These are phyloP conservation scores for Harringtonia aguacate DNA, from an alignment of 2,329 filamentous ascomycete species.

Conservation along the genomic window DNA sequence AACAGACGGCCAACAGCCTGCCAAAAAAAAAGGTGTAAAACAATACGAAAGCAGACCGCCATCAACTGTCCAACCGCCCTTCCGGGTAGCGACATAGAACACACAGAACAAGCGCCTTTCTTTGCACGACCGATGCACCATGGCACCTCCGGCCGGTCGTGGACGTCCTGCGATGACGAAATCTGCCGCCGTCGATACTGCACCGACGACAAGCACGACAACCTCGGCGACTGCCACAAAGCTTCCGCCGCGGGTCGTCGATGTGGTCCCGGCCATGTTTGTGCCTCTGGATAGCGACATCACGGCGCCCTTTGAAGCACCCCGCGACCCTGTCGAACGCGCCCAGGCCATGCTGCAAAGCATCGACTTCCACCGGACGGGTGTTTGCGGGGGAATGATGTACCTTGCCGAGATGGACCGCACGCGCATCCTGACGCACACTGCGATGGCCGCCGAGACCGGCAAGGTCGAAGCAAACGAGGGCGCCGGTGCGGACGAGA, in stretches of 20 bases:
- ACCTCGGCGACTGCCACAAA: too few relatives aligned
- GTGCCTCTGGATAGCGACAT: slow-evolving; percentile 22
- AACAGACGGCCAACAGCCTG: too few relatives aligned
- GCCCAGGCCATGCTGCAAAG: slow-evolving; percentile 18
- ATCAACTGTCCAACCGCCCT: too few relatives aligned
- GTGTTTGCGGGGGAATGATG: slow-evolving; percentile 20
- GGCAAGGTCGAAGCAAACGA: background rate
- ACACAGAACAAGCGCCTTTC: too few relatives aligned
- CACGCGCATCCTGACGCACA: slow-evolving; percentile 15
- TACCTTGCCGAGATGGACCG: slow-evolving; percentile 24
- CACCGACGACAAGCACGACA: too few relatives aligned
- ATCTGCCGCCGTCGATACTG: too few relatives aligned
- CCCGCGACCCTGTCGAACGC: slow-evolving; percentile 17
- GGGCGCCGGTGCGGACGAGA: slow-evolving; percentile 7
- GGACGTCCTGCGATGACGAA: too few relatives aligned
- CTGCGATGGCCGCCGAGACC: slow-evolving; percentile 2
- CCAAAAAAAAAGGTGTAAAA: too few relatives aligned
- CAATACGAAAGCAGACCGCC: too few relatives aligned
- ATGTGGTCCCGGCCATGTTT: slow-evolving; percentile 20
- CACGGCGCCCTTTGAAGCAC: slow-evolving; percentile 15
- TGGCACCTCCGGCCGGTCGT: too few relatives aligned
- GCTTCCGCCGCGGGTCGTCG: slow-evolving; percentile 14
- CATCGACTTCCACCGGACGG: slow-evolving; percentile 19
- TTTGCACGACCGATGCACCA: too few relatives aligned
- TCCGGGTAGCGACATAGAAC: too few relatives aligned